phyloP scores from a whole-genome alignment of 1,284 basidiomycete species.

The Apiotrichum siamense region DNA sequence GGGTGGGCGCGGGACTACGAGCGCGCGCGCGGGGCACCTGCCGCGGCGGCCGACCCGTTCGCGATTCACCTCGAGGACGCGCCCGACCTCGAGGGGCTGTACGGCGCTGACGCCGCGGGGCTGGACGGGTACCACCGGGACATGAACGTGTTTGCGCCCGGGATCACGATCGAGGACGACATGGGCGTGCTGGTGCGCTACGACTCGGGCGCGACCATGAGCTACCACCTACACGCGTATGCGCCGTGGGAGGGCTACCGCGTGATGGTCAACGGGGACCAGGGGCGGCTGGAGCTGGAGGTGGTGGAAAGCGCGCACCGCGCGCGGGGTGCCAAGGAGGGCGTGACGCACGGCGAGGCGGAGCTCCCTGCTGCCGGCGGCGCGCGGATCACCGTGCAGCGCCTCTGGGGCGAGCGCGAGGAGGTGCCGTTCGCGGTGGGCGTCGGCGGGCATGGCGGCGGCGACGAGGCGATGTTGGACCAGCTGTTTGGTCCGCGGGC shows the following conservation, averaged over 20 bases:
- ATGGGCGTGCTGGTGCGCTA: slow-evolving; percentile 55
- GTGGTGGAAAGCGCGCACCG: slow-evolving; percentile 51
- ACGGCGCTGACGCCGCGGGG: slow-evolving; percentile 47
- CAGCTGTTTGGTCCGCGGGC: slow-evolving; percentile 52
- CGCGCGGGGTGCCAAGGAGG: slow-evolving; percentile 21
- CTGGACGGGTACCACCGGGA: slow-evolving; percentile 51
- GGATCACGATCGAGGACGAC: slow-evolving; percentile 56
- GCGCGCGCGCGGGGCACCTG: slow-evolving; percentile 49
- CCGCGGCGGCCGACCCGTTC: slow-evolving; percentile 53
- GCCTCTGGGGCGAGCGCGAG: slow-evolving; percentile 51
- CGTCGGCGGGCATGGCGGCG: slow-evolving; percentile 54
- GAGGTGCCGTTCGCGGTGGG: slow-evolving; percentile 50
- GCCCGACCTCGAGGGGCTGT: slow-evolving; percentile 51
- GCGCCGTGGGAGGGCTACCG: slow-evolving; percentile 52
- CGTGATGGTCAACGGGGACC: slow-evolving; percentile 56
- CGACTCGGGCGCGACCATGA: slow-evolving; percentile 53
- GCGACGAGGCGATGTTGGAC: slow-evolving; percentile 54
- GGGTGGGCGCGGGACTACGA: slow-evolving; percentile 54
- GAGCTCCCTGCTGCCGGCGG: slow-evolving; percentile 52
- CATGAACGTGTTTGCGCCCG: slow-evolving; percentile 52
- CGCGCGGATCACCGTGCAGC: slow-evolving; percentile 51
- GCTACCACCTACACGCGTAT: slow-evolving; percentile 52
- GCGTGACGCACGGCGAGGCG: slow-evolving; percentile 48
- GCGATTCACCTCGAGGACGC: slow-evolving; percentile 53
- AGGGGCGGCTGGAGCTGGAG: slow-evolving; percentile 55